phyloP scores from a whole-genome alignment of 371 early-diverging fungal genomes.

The Neoconidiobolus thromboides region DNA sequence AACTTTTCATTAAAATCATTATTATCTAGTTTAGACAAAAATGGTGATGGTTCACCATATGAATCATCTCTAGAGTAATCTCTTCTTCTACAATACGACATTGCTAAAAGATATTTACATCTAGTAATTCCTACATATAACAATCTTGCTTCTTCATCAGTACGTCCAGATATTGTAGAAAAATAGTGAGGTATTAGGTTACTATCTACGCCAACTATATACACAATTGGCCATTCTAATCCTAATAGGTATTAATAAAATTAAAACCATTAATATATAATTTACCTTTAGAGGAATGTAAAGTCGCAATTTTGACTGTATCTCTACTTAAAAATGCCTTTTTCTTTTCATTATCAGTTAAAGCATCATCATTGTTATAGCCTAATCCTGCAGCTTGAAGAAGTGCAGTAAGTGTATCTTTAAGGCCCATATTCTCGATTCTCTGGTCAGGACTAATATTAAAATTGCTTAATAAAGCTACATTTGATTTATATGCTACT shows the following conservation, averaged over 20 bases:
- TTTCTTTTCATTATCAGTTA: no score
- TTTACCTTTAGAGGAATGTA: conserved; percentile 1
- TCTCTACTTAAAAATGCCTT: neutral
- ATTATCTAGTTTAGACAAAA: no score
- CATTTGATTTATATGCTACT: no score
- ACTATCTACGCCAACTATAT: neutral
- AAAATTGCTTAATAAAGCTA: no score
- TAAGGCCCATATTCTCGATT: neutral
- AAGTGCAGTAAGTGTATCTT: neutral
- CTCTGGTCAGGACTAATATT: no score
- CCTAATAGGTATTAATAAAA: neutral
- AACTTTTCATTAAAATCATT: no score
- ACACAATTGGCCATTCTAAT: conserved; percentile 3
- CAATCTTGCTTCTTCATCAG: neutral
- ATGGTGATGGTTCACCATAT: no score
- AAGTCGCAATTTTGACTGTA: neutral
- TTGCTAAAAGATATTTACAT: neutral
- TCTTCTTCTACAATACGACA: neutral
- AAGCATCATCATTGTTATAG: neutral
- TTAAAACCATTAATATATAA: neutral
- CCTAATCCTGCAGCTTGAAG: neutral
- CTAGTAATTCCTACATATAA: neutral
- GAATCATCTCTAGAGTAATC: neutral
- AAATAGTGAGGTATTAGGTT: neutral
- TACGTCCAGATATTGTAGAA: neutral